Conservation (phyloP, 352 stramenopile genomes). For the Phytophthora pinifolia region DNA sequence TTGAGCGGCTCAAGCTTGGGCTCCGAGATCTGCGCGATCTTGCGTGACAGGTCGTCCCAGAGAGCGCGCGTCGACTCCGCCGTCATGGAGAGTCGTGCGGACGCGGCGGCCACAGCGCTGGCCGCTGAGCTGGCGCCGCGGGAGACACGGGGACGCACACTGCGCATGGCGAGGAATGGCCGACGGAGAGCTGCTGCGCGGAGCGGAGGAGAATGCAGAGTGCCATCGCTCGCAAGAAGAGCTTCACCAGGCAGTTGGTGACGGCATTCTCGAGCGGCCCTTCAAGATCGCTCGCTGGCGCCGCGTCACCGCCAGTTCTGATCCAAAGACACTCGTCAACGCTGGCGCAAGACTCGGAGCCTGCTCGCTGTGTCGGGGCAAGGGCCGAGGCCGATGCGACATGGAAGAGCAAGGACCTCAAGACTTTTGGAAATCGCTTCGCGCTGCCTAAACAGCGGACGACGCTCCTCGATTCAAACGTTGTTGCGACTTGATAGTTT, state of each 20-base stretch:
- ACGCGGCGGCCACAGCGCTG: slow-evolving; percentile 20
- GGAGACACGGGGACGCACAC: slow-evolving; percentile 15
- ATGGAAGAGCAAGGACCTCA: too few species aligned
- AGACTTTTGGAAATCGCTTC: too few species aligned
- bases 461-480: too few species aligned
- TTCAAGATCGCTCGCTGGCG: slow-evolving; percentile 24
- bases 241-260: slow-evolving; percentile 17
- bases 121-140: slow-evolving; percentile 16
- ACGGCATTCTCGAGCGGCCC: slow-evolving; percentile 8
- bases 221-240: slow-evolving; percentile 7
- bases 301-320: slow-evolving; percentile 20
- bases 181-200: background rate
- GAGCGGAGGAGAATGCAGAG: slow-evolving; percentile 13
- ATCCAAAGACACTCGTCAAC: slow-evolving; percentile 18
- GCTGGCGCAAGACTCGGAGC: slow-evolving; percentile 7
- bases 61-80: slow-evolving; percentile 25
- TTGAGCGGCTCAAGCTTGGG: slow-evolving; percentile 21
- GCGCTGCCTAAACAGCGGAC: too few species aligned
- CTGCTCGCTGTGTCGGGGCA: slow-evolving; percentile 1
- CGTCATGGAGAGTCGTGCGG: slow-evolving; percentile 34
- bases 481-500: too few species aligned
- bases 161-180: slow-evolving; percentile 15
- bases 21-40: slow-evolving; percentile 22
- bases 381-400: too few species aligned
- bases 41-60: slow-evolving; percentile 25